Conservation (phyloP, 2,329 filamentous ascomycete genomes). For the Hypocreales sp. region DNA sequence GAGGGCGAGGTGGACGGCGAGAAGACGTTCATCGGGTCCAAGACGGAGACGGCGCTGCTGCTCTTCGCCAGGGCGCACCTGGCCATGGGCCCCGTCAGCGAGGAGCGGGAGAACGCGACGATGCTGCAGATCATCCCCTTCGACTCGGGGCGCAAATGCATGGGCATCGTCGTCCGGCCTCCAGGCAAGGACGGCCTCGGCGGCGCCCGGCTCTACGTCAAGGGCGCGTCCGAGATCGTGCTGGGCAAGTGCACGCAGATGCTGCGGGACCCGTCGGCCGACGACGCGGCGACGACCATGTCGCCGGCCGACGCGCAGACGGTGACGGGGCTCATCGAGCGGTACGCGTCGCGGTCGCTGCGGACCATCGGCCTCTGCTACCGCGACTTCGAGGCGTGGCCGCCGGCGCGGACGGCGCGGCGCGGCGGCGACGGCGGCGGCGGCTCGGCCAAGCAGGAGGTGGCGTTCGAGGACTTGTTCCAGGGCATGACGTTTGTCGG, state of each 20-base stretch:
- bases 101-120: slow-evolving; percentile 44
- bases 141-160: slow-evolving; percentile 61
- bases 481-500: slow-evolving; percentile 51
- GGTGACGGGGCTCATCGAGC: slow-evolving; percentile 53
- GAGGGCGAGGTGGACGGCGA: slow-evolving; percentile 56
- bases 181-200: slow-evolving; percentile 35
- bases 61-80: slow-evolving; percentile 51
- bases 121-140: slow-evolving; percentile 58
- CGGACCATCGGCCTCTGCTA: slow-evolving; percentile 76
- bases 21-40: slow-evolving; percentile 57
- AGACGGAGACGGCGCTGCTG: slow-evolving; percentile 64
- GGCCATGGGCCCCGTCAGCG: slow-evolving; percentile 47
- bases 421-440: slow-evolving; percentile 29
- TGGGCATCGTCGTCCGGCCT: slow-evolving; percentile 45
- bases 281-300: slow-evolving; percentile 25
- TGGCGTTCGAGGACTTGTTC: slow-evolving; percentile 53
- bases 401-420: slow-evolving; percentile 44
- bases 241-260: slow-evolving; percentile 37
- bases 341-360: slow-evolving; percentile 65
- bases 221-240: slow-evolving; percentile 52
- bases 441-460: slow-evolving; percentile 27
- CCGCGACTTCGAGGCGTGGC: slow-evolving; percentile 75
- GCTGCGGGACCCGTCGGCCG: slow-evolving; percentile 30
- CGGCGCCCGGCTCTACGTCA: slow-evolving; percentile 40
- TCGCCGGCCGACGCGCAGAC: slow-evolving; percentile 36